Evolutionary conservation across 129 eudicot genomes (phyloP).

Genomic region (Centrapalus pauciflorus): DNA sequence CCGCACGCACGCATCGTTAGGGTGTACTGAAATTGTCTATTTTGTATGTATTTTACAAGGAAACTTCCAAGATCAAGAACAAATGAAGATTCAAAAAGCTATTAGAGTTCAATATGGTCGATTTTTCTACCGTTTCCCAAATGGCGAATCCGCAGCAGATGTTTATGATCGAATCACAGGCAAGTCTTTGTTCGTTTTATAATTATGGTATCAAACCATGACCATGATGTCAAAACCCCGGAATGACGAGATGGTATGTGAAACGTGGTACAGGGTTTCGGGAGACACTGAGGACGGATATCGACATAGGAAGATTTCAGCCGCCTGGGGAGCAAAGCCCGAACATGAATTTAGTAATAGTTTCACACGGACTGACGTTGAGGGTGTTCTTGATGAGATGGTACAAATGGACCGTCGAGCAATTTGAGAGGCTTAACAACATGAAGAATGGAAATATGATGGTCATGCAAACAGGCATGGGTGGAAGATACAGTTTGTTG

Average conservation of each 20-base stretch:
- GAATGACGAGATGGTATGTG: neutral
- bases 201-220: neutral
- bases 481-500: slow-evolving; percentile 81
- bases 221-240: neutral
- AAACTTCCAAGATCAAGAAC: slow-evolving; percentile 71
- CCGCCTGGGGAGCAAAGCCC: slow-evolving; percentile 89
- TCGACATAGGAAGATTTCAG: slow-evolving; percentile 78
- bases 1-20: no score
- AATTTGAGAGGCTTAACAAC: slow-evolving; percentile 69
- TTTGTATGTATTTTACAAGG: slow-evolving; percentile 38
- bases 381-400: slow-evolving; percentile 84
- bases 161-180: slow-evolving; percentile 91
- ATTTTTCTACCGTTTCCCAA: slow-evolving; percentile 78
- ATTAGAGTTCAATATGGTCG: slow-evolving; percentile 59
- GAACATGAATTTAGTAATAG: slow-evolving; percentile 72
- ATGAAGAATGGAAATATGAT: slow-evolving; percentile 55
- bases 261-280: slow-evolving; percentile 55
- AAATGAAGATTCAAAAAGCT: slow-evolving; percentile 73
- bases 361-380: slow-evolving; percentile 72
- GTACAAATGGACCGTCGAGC: slow-evolving; percentile 90
- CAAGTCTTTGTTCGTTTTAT: neutral
- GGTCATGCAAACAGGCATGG: slow-evolving; percentile 78
- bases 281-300: slow-evolving; percentile 73
- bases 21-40: no score
- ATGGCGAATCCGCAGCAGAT: slow-evolving; percentile 90